Conservation (phyloP, 23 red algal genomes). For the Gracilaria domingensis region DNA sequence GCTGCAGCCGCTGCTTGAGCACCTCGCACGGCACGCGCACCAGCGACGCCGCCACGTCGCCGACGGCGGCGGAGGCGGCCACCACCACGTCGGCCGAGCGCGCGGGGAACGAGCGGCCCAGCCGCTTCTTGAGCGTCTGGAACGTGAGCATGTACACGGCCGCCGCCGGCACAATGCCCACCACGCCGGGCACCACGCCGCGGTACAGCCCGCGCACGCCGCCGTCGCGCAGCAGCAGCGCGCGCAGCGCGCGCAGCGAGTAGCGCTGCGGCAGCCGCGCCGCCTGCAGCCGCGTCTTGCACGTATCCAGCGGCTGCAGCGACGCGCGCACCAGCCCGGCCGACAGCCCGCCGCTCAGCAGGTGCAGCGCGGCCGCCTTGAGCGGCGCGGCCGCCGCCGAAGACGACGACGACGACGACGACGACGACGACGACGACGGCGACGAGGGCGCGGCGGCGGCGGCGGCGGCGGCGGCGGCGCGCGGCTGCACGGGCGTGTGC, state of each 20-base stretch:
- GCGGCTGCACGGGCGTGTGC: too few species aligned
- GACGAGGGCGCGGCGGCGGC: not conserved
- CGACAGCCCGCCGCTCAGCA: conserved; percentile 67
- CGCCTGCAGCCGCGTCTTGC: conserved; percentile 83
- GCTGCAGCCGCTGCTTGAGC: conserved; percentile 90
- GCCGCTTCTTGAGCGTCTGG: conserved; percentile 34
- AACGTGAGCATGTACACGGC: conserved; percentile 79
- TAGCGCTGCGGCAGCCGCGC: not conserved
- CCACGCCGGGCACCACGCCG: conserved; percentile 67
- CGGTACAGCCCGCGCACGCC: conserved; percentile 80
- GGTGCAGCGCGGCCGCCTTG: conserved; percentile 51
- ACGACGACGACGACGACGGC: not conserved
- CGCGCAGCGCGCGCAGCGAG: not conserved
- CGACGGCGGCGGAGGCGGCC: conserved; percentile 73
- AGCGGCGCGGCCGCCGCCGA: not conserved
- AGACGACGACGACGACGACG: not conserved
- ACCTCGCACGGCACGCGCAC: conserved; percentile 94
- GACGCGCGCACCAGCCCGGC: conserved; percentile 67
- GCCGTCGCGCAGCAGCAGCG: conserved; percentile 43
- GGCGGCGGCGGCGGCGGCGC: not conserved
- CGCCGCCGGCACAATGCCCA: conserved; percentile 71
- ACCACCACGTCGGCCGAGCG: conserved; percentile 35
- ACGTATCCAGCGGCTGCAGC: conserved; percentile 78
- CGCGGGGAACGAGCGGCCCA: conserved; percentile 23
- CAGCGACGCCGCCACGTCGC: conserved; percentile 81